Conservation (phyloP, 73 alveolate genomes). For the Tetrahymena borealis region DNA sequence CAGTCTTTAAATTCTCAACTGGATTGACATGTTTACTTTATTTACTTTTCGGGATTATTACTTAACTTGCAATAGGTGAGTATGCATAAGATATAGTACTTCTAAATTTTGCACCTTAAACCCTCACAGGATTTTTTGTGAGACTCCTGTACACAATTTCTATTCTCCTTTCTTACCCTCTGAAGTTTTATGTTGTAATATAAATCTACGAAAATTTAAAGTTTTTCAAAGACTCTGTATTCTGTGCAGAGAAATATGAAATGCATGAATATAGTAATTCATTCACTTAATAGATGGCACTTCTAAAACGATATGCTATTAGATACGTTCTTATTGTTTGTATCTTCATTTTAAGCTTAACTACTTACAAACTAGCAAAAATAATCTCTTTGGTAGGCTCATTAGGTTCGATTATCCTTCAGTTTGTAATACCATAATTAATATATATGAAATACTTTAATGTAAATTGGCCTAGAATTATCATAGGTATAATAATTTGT, state of each 20-base stretch:
- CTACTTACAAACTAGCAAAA: neutral
- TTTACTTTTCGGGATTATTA: neutral
- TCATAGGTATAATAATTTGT: neutral
- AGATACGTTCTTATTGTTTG: neutral
- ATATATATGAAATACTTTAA: neutral
- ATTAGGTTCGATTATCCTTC: neutral
- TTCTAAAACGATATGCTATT: neutral
- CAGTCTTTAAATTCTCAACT: neutral
- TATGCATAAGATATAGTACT: neutral
- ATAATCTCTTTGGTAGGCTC: neutral
- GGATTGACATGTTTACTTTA: neutral
- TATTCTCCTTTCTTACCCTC: neutral
- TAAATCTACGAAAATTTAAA: neutral
- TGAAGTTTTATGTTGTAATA: neutral
- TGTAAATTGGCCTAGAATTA: neutral
- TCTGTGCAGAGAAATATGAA: neutral
- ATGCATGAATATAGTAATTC: neutral
- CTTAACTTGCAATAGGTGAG: neutral
- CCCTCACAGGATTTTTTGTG: neutral
- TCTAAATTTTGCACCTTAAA: neutral
- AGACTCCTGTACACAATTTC: neutral
- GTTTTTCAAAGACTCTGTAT: neutral
- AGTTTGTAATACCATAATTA: neutral
- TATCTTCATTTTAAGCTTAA: neutral
- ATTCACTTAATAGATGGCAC: neutral